Evolutionary conservation across 2,329 filamentous ascomycete species (phyloP).

Genomic region (Colletotrichum sp.): DNA sequence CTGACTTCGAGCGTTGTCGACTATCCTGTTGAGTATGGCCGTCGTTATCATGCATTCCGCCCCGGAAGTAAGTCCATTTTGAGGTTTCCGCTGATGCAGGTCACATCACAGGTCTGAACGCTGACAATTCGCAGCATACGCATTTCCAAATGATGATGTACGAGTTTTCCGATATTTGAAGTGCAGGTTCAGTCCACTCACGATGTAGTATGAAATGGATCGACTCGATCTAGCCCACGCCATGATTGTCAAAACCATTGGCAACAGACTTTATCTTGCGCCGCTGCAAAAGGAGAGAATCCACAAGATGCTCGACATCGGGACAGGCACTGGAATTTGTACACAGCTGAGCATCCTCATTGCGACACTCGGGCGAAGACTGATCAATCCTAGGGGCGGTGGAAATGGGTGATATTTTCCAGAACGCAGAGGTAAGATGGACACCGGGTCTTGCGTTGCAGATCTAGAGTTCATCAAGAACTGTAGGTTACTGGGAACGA

Average conservation of each 20-base stretch:
- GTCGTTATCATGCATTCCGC: background rate
- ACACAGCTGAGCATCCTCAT: accelerated
- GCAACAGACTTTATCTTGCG: background rate
- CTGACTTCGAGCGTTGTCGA: background rate
- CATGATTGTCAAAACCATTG: background rate
- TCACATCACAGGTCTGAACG: too few species aligned
- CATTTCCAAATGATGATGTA: background rate
- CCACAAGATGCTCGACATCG: background rate
- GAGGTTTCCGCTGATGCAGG: too few species aligned
- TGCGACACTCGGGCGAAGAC: accelerated
- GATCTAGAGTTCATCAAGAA: accelerated
- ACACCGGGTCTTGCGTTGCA: background rate
- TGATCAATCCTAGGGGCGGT: background rate
- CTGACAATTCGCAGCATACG: too few species aligned
- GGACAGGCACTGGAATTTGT: background rate
- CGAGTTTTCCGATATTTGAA: too few species aligned
- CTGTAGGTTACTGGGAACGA: background rate
- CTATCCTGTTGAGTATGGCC: background rate
- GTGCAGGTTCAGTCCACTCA: too few species aligned
- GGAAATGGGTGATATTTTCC: background rate
- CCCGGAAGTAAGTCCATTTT: too few species aligned
- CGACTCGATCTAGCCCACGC: background rate
- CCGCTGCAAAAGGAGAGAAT: background rate
- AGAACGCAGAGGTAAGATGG: background rate
- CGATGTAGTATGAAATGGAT: background rate